Conservation (phyloP, 768 basidiomycete species). For the Boletus huronensis region DNA sequence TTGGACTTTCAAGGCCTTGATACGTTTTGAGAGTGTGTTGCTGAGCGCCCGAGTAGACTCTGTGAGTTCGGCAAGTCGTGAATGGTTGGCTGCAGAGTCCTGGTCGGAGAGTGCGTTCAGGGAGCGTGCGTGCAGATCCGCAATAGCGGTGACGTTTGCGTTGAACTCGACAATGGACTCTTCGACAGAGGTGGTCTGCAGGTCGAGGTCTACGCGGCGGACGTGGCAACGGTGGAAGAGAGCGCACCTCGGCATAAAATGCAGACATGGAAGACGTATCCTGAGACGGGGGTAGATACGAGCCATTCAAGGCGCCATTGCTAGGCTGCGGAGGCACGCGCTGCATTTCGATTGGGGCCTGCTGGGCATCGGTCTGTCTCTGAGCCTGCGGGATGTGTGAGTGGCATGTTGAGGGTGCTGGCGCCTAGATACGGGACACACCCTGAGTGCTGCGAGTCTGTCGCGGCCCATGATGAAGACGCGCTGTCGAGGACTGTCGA, state of each 20-base stretch:
- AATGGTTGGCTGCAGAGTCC: constrained; percentile 37
- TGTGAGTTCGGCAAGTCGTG: constrained; percentile 56
- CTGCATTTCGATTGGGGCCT: constrained; percentile 28
- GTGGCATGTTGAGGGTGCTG: constrained; percentile 39
- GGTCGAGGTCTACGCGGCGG: background rate
- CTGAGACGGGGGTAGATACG: constrained; percentile 4
- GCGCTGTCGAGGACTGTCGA: background rate
- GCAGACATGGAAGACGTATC: constrained; percentile 28
- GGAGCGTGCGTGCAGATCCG: constrained; percentile 48
- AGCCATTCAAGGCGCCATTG: background rate
- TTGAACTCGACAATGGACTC: constrained; percentile 42
- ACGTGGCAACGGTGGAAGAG: background rate
- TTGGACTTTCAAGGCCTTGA: constrained; percentile 52
- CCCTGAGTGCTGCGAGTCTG: constrained; percentile 84
- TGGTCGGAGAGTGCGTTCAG: constrained; percentile 48
- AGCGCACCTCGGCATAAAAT: constrained; percentile 33
- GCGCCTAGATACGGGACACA: constrained; percentile 45
- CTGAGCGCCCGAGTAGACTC: constrained; percentile 58
- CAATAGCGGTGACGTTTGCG: constrained; percentile 43
- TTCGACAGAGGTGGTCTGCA: constrained; percentile 49
- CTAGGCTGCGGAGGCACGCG: constrained; percentile 8
- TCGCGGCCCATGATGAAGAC: constrained; percentile 49
- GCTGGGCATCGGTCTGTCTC: constrained; percentile 37
- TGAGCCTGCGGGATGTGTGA: constrained; percentile 47
- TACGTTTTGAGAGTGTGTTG: constrained; percentile 53